These are phyloP conservation scores for Emmonsia crescens DNA, from an alignment of 2,329 filamentous ascomycete genomes.

Conservation along the genomic window DNA sequence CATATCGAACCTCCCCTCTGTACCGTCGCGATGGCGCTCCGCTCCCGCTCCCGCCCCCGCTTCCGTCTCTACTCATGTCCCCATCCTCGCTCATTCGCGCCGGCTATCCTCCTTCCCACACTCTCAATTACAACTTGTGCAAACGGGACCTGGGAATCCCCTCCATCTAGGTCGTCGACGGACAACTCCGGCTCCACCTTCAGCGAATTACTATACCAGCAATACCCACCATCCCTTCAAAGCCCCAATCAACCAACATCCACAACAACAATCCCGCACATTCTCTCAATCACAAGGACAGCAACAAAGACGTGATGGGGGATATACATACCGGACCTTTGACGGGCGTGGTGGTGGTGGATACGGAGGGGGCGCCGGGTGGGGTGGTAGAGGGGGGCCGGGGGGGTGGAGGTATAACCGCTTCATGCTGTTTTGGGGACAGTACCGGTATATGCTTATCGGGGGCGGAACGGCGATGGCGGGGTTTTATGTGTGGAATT, in stretches of 20 bases:
- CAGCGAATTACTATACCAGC: background rate
- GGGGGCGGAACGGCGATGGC: background rate
- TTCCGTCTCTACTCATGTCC: background rate
- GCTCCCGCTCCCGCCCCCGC: background rate
- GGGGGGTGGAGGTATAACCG: background rate
- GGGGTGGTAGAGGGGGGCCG: background rate
- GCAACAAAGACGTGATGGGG: background rate
- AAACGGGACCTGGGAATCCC: background rate
- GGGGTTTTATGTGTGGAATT: conserved; percentile 7
- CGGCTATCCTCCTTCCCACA: background rate
- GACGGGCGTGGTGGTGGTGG: background rate
- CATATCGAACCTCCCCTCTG: background rate
- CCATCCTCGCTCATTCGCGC: background rate
- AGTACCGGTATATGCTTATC: background rate
- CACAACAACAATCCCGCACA: background rate
- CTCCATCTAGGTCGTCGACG: background rate
- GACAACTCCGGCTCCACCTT: background rate
- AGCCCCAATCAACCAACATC: background rate
- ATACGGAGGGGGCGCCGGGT: background rate
- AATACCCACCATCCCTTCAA: background rate
- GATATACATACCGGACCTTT: background rate
- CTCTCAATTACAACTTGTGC: background rate
- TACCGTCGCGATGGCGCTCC: background rate
- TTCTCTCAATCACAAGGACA: background rate
- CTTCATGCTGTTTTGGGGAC: background rate